Evolutionary conservation across 805 yeast genomes (phyloP), one percentile per base, ranked within the genome.

Genomic region (Maudiozyma bulderi): DNA sequence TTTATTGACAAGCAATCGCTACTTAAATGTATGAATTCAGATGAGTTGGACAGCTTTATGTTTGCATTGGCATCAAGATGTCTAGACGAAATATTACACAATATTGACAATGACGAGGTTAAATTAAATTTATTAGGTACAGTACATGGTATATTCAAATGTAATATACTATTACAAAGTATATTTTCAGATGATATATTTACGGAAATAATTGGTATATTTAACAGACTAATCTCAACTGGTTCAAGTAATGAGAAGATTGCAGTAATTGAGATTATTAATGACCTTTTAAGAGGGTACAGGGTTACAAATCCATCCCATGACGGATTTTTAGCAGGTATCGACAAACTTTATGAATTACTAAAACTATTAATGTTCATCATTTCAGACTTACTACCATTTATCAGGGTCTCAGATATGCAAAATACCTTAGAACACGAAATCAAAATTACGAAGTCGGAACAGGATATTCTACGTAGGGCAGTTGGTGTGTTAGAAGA

Each of bases 1-100:
- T 80, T 80, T 40, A 71, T 69, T 20, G 73, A 82, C 52, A 68
- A 73, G 2, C 56, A 65, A 0, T 61, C 72, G 10, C 70, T 84
- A 15, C 62, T 69, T 6, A 67, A 71, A 1, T 71, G 78, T 35
- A 62, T 86, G 43, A 75, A 73, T 5, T 33, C 51, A 14, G 80
- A 75, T 9, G 89, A 82, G 52, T 69, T 78, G 1, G 72, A 75
- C 5, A 79, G 78, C 52, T 85, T 89, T 55, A 82, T 85, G 65
- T 85, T 87, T 60, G 82, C 89, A 32, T 64, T 90, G 39, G 86
- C 84, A 67, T 86, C 96, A 9, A 85, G 86, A 55, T 87, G 96
- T 61, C 73, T 89, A 44, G 95, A 86, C 56, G 77, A 84, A 0
- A 71, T 89, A 52, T 75, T 84, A 44, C 76, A 74, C 45, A 57